These are phyloP conservation scores for Margaritispora aquatica DNA, from an alignment of 495 filamentous ascomycete genomes.

Conservation along the genomic window DNA sequence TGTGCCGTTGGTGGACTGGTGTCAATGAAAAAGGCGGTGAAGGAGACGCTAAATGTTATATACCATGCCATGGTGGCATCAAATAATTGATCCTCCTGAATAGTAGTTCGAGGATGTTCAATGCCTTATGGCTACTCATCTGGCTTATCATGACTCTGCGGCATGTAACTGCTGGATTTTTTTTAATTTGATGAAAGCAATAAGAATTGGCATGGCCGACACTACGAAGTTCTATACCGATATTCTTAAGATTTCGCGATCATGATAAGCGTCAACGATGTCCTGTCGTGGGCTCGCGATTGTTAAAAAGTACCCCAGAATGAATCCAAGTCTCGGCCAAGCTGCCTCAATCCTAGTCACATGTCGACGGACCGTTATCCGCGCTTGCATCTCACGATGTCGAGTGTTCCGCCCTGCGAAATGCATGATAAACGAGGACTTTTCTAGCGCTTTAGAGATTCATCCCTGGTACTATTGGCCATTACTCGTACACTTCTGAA, in stretches of 20 bases:
- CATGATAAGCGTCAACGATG: conserved; percentile 10
- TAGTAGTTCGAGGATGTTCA: background rate
- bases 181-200: too few relatives aligned
- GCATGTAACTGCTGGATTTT: too few relatives aligned
- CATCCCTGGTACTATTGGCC: background rate
- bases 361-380: conserved; percentile 24
- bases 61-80: too few relatives aligned
- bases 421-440: conserved; percentile 1
- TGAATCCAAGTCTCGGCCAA: conserved; percentile 13
- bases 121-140: too few relatives aligned
- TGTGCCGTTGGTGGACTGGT: too few relatives aligned
- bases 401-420: conserved; percentile 22
- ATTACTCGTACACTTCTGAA: background rate
- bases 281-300: conserved; percentile 18
- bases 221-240: too few relatives aligned
- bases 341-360: conserved; percentile 7
- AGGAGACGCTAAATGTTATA: conserved; percentile 11
- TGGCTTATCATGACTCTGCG: too few relatives aligned
- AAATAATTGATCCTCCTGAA: background rate
- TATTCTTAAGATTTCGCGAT: too few relatives aligned
- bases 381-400: conserved; percentile 16
- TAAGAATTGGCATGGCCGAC: too few relatives aligned
- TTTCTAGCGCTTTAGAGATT: background rate
- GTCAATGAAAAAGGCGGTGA: conserved; percentile 21
- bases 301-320: conserved; percentile 7